Evolutionary conservation across 192 early-diverging fungal genomes (phyloP), one percentile per base, ranked within the genome.

Genomic region (Coemansia sp.): DNA sequence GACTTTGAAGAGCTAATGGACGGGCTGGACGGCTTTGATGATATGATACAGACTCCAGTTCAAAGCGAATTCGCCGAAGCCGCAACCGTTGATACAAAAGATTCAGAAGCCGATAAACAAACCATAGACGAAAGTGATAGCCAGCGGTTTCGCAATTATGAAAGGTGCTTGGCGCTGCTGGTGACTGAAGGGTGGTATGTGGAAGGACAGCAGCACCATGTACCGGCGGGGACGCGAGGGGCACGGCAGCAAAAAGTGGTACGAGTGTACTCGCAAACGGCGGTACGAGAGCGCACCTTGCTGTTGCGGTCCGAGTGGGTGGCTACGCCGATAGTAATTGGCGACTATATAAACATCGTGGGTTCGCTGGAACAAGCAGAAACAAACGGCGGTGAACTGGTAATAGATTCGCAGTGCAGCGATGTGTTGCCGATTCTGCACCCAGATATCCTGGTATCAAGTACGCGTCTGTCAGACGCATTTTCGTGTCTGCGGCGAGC

Each of bases 371-470:
- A 9, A 2, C 23, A 66, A 21, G 49, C 48, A 26, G 28, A 28
- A 14, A 17, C 15, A 12, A 39, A 20, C 6, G 15, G 32, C 7
- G 50, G 53, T 6, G 66, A 61, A 23, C 51, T 73, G 3, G 66
- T 90, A 10, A 79, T 90, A 23, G 83, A 89, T 55, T 56, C 53
- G 5, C 82, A 84, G 36, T 30, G 55, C 5, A 45, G 23, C 9
- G 48, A 86, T 3, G 69, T 80, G 30, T 70, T 88, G 20, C 55
- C 91, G 0, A 81, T 96, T 30, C 62, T 92, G 12, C 82, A 92
- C 43, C 96, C 96, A 2, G 96, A 97, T 64, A 58, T 60, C 2
- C 69, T 98, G 11, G 77, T 97, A 14, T 80, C 91, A 0, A 82
- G 85, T 18, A 93, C 96, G 4, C 66, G 80, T 4, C 68, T 93